A percentile compares a stretch with the other conserved stretches of the same genome.
phyloP scores from a whole-genome alignment of 352 stramenopile genomes.

The Plasmopara viticola region DNA sequence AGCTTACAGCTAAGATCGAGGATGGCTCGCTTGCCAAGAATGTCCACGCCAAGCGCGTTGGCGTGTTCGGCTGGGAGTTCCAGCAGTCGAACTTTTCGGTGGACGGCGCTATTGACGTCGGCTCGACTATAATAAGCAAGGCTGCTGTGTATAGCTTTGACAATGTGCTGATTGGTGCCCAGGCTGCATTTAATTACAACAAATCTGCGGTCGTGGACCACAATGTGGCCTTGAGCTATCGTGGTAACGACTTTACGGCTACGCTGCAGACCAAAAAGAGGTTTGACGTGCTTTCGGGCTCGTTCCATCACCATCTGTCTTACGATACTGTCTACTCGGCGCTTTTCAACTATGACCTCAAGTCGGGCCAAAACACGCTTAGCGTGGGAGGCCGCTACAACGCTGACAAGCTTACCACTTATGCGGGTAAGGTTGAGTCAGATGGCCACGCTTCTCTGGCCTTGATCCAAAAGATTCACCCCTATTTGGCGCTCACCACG shows the following conservation, averaged over 20 bases:
- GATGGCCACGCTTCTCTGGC: slow-evolving; percentile 71
- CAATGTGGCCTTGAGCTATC: slow-evolving; percentile 70
- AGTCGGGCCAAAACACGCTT: slow-evolving; percentile 74
- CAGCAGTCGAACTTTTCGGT: slow-evolving; percentile 67
- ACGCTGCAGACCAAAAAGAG: slow-evolving; percentile 79
- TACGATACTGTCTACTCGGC: slow-evolving; percentile 71
- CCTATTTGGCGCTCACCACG: slow-evolving; percentile 65
- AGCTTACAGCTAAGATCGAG: slow-evolving; percentile 81
- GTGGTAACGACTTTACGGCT: slow-evolving; percentile 61
- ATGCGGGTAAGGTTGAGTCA: slow-evolving; percentile 79
- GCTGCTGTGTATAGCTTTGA: not conserved
- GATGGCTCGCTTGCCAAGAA: slow-evolving; percentile 76
- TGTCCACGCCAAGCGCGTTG: slow-evolving; percentile 58
- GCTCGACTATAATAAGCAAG: slow-evolving; percentile 51
- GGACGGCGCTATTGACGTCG: slow-evolving; percentile 72
- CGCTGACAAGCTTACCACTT: slow-evolving; percentile 67
- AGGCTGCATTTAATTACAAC: slow-evolving; percentile 74
- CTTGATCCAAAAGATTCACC: slow-evolving; percentile 73
- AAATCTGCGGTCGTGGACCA: slow-evolving; percentile 76
- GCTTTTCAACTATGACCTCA: slow-evolving; percentile 79
- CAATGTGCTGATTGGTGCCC: slow-evolving; percentile 33
- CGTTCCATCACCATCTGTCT: slow-evolving; percentile 80
- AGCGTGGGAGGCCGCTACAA: slow-evolving; percentile 74
- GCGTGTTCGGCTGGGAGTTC: slow-evolving; percentile 74
- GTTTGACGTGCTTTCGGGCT: slow-evolving; percentile 65